Conservation (phyloP, 257 asterid genomes). For the Catharanthus roseus region DNA sequence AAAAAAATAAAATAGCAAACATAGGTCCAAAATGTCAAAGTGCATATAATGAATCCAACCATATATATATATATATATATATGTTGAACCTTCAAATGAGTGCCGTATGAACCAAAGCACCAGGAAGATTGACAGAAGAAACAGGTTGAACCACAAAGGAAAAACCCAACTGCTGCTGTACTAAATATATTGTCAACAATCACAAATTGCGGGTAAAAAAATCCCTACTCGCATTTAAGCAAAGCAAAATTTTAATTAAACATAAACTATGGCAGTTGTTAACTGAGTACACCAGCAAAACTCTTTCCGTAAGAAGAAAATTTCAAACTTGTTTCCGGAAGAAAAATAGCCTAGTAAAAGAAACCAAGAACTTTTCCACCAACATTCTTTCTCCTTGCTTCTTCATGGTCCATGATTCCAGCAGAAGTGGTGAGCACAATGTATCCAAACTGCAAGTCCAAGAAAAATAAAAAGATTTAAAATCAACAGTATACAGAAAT, state of each 20-base stretch:
- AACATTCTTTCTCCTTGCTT: slow-evolving; percentile 35
- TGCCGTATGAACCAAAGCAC: background rate
- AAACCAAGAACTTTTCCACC: slow-evolving; percentile 41
- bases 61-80: too few species aligned
- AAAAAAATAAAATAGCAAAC: too few species aligned
- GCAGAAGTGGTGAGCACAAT: slow-evolving; percentile 38
- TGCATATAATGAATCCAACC: too few species aligned
- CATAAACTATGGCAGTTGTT: slow-evolving; percentile 6
- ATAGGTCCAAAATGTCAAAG: too few species aligned
- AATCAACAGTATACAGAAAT: background rate
- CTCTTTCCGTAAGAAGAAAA: slow-evolving; percentile 2
- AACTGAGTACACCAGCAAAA: slow-evolving; percentile 17
- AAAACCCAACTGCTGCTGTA: background rate
- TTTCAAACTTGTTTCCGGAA: background rate
- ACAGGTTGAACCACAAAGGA: background rate
- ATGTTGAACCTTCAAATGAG: too few species aligned
- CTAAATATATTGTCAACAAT: slow-evolving; percentile 7
- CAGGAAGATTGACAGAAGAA: background rate
- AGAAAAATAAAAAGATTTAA: too few species aligned
- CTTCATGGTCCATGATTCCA: slow-evolving; percentile 42
- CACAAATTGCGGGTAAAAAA: slow-evolving; percentile 3
- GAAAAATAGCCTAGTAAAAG: slow-evolving; percentile 26
- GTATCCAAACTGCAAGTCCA: slow-evolving; percentile 28
- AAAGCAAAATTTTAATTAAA: slow-evolving; percentile 11
- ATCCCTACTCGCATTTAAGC: slow-evolving; percentile 9